Evolutionary conservation across 208 protist genomes (phyloP).

Genomic region (Crithidia bombi): DNA sequence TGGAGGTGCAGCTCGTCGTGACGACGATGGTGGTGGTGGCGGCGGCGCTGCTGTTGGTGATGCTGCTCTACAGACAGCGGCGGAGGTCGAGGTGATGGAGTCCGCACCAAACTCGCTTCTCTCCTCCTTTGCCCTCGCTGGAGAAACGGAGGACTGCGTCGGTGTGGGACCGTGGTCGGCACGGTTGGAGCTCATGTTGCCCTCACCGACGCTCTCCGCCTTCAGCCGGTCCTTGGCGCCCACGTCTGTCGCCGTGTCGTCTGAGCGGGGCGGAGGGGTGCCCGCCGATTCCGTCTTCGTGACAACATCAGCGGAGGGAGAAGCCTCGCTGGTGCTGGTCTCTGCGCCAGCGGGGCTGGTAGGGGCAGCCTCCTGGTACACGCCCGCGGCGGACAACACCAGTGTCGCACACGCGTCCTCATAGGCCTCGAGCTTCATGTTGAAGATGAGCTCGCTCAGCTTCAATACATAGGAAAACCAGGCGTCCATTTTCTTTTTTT

Average conservation of each 20-base stretch:
- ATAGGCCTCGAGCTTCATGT: constrained; percentile 66
- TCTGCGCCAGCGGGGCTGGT: not conserved
- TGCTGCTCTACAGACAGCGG: no score
- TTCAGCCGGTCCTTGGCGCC: not conserved
- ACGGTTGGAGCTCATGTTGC: not conserved
- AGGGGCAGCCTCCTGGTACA: not conserved
- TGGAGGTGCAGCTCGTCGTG: not conserved
- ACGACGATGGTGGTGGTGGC: not conserved
- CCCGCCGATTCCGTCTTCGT: not conserved
- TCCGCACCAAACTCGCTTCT: not conserved
- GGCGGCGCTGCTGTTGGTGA: not conserved
- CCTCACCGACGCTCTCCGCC: not conserved
- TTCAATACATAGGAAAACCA: constrained; percentile 60
- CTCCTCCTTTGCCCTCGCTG: not conserved
- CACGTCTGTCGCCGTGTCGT: not conserved
- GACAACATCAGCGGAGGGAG: not conserved
- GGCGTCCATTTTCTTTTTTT: constrained; percentile 32
- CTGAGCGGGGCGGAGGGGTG: no score
- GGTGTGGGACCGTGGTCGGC: constrained; percentile 10
- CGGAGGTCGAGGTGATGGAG: not conserved
- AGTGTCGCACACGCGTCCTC: constrained; percentile 45
- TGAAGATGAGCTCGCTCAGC: constrained; percentile 52
- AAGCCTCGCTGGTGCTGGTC: not conserved
- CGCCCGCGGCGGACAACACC: constrained; percentile 11
- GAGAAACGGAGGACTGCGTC: constrained; percentile 5